Conservation (phyloP, 345 rosid genomes). For the Dimocarpus longan region DNA sequence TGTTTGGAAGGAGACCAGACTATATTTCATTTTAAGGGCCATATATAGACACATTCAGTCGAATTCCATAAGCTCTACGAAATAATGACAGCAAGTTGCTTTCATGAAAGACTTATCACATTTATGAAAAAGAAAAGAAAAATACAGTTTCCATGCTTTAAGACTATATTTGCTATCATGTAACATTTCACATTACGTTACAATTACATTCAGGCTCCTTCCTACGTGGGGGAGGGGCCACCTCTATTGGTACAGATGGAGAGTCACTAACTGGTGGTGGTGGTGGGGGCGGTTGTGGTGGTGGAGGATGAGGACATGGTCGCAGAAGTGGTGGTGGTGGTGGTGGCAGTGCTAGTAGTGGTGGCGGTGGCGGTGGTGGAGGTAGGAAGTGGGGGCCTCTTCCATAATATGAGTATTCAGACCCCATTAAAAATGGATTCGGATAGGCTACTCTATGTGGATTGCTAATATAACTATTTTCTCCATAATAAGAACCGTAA, state of each 20-base stretch:
- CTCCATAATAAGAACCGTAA: not conserved
- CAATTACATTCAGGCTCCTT: not conserved
- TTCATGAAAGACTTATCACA: too few relatives aligned
- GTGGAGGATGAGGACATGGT: too few relatives aligned
- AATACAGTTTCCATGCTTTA: too few relatives aligned
- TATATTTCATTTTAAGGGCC: too few relatives aligned
- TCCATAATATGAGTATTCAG: slow-evolving; percentile 3
- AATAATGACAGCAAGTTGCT: too few relatives aligned
- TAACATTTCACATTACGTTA: slow-evolving; percentile 9
- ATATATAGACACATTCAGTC: too few relatives aligned
- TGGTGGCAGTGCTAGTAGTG: not conserved
- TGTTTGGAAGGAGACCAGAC: too few relatives aligned
- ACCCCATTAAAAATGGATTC: slow-evolving; percentile 8
- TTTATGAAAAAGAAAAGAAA: too few relatives aligned
- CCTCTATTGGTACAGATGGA: not conserved
- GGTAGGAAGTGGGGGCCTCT: not conserved
- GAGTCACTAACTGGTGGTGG: not conserved
- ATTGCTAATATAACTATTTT: not conserved
- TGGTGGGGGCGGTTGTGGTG: too few relatives aligned
- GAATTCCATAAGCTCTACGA: too few relatives aligned
- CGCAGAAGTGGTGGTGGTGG: not conserved
- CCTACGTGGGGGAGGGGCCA: not conserved
- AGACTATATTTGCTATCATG: not conserved
- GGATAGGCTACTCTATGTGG: slow-evolving; percentile 12
- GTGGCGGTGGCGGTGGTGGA: not conserved